Percentiles rank a stretch among this genome's conserved stretches.
phyloP scores from a whole-genome alignment of 345 rosid genomes.

The Hibiscus mutabilis region DNA sequence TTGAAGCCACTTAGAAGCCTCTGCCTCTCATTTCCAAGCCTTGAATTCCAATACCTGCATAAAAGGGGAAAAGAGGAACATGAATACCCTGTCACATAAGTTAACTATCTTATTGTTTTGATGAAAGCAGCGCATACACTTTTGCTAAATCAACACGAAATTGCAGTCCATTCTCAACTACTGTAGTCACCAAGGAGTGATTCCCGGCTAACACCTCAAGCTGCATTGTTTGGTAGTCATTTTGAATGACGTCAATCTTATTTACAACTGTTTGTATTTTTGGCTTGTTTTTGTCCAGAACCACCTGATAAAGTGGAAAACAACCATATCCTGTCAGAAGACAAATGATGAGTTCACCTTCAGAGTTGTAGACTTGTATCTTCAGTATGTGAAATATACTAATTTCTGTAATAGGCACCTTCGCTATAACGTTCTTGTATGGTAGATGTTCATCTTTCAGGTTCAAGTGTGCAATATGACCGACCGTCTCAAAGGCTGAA shows the following conservation, averaged over 20 bases:
- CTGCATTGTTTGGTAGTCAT: slow-evolving; percentile 82
- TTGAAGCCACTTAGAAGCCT: slow-evolving; percentile 60
- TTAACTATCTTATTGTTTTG: background rate
- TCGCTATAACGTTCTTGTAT: slow-evolving; percentile 63
- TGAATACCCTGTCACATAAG: background rate
- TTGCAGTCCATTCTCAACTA: slow-evolving; percentile 81
- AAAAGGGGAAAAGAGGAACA: slow-evolving; percentile 4
- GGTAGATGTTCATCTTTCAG: slow-evolving; percentile 70
- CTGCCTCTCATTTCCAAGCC: slow-evolving; percentile 83
- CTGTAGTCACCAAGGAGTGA: slow-evolving; percentile 72
- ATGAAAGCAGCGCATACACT: slow-evolving; percentile 46
- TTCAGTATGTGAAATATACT: slow-evolving; percentile 5
- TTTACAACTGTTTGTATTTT: slow-evolving; percentile 90
- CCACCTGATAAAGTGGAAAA: slow-evolving; percentile 43
- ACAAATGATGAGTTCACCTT: slow-evolving; percentile 3
- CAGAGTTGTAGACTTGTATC: background rate
- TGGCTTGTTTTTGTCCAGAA: slow-evolving; percentile 81
- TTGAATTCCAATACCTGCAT: slow-evolving; percentile 88
- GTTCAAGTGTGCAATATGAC: slow-evolving; percentile 85
- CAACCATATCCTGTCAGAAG: slow-evolving; percentile 6
- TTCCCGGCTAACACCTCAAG: slow-evolving; percentile 94
- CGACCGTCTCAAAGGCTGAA: slow-evolving; percentile 86
- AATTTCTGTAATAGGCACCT: slow-evolving; percentile 33
- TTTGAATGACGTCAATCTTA: slow-evolving; percentile 64
- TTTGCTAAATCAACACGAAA: slow-evolving; percentile 79